phyloP scores from a whole-genome alignment of 2,329 filamentous ascomycete species.

The Sporothrix globosa region DNA sequence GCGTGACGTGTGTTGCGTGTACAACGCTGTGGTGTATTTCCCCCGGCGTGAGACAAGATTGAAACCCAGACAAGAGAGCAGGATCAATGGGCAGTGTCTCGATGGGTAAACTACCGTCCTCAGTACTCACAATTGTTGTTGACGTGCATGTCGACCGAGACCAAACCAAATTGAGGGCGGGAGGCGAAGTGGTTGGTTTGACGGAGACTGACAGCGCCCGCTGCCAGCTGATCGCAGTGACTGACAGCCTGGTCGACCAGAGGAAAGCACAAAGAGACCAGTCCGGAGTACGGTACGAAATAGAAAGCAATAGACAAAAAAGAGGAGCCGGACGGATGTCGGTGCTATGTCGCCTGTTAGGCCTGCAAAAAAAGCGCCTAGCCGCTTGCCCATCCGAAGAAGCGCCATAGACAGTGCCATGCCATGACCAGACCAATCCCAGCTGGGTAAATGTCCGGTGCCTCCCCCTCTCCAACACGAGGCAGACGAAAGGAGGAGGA shows the following conservation, averaged over 20 bases:
- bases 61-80: not conserved
- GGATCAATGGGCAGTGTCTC: not conserved
- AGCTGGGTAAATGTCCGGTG: slow-evolving; percentile 20
- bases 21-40: slow-evolving; percentile 16
- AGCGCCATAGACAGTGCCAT: slow-evolving; percentile 29
- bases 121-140: not conserved
- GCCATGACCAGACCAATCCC: slow-evolving; percentile 21
- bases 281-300: too few relatives aligned
- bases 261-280: too few relatives aligned
- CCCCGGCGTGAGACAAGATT: slow-evolving; percentile 24
- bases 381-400: slow-evolving; percentile 32
- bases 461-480: slow-evolving; percentile 13
- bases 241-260: not conserved
- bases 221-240: too few relatives aligned
- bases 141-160: not conserved
- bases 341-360: slow-evolving; percentile 28
- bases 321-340: slow-evolving; percentile 30
- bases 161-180: not conserved
- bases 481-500: not conserved
- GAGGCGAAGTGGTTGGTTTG: not conserved
- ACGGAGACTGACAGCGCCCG: not conserved
- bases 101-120: not conserved
- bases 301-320: not conserved
- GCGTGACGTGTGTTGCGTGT: slow-evolving; percentile 10
- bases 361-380: slow-evolving; percentile 25